Conservation (phyloP, 148 eudicot species). For the Heliosperma pusillum region DNA sequence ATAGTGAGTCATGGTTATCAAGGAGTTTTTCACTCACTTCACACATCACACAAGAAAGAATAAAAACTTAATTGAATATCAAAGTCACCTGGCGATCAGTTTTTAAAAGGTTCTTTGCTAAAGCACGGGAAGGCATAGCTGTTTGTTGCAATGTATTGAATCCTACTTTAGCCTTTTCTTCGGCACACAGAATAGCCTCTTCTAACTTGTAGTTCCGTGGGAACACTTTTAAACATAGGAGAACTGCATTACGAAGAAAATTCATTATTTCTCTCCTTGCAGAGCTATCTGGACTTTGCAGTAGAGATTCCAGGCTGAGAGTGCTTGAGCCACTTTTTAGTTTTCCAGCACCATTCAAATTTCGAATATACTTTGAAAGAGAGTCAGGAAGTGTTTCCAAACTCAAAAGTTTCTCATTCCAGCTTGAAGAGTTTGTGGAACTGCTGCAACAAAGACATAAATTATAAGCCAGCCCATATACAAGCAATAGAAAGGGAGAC, state of each 20-base stretch:
- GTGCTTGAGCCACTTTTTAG: constrained; percentile 29
- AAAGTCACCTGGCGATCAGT: constrained; percentile 77
- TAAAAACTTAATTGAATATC: neutral
- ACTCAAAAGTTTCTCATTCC: constrained; percentile 62
- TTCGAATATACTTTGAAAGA: constrained; percentile 47
- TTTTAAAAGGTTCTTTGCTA: constrained; percentile 83
- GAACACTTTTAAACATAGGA: constrained; percentile 59
- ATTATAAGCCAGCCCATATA: constrained; percentile 1
- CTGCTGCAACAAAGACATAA: constrained; percentile 36
- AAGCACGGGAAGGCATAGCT: constrained; percentile 72
- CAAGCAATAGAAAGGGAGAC: neutral
- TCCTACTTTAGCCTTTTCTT: constrained; percentile 56
- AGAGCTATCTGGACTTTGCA: constrained; percentile 36
- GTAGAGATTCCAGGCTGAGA: constrained; percentile 46
- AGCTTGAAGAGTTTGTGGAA: constrained; percentile 79
- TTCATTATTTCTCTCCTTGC: constrained; percentile 56
- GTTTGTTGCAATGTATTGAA: constrained; percentile 35
- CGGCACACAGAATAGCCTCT: constrained; percentile 78
- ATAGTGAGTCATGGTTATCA: neutral
- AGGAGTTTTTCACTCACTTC: neutral
- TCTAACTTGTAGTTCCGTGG: constrained; percentile 71
- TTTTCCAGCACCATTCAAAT: constrained; percentile 32
- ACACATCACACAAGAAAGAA: neutral
- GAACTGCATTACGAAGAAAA: constrained; percentile 73
- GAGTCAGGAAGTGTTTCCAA: constrained; percentile 50